Evolutionary conservation across 257 asterid species (phyloP).

Genomic region (Nicotiana noctiflora): DNA sequence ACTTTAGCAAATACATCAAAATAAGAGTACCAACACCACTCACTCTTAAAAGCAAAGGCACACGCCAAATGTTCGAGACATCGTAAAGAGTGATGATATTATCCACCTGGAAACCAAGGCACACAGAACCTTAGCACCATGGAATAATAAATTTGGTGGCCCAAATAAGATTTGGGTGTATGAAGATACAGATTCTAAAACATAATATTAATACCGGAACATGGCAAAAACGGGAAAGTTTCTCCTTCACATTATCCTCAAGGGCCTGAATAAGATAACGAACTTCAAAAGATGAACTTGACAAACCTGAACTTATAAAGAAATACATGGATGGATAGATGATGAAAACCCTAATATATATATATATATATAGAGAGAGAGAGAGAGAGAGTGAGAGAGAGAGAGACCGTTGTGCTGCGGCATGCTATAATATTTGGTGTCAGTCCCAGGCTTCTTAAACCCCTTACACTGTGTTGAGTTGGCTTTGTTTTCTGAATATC

Average conservation of each 20-base stretch:
- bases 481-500: slow-evolving; percentile 76
- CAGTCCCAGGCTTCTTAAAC: slow-evolving; percentile 70
- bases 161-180: neutral
- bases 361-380: neutral
- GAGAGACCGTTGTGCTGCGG: slow-evolving; percentile 67
- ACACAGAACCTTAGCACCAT: neutral
- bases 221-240: slow-evolving; percentile 34
- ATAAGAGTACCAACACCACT: slow-evolving; percentile 13
- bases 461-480: slow-evolving; percentile 82
- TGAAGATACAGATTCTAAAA: neutral
- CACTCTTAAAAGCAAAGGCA: slow-evolving; percentile 67
- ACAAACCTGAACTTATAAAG: neutral
- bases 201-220: slow-evolving; percentile 41
- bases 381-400: slow-evolving; percentile 7
- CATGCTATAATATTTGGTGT: slow-evolving; percentile 70
- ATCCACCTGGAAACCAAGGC: slow-evolving; percentile 32
- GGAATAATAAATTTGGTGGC: neutral
- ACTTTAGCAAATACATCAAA: neutral
- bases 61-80: slow-evolving; percentile 68
- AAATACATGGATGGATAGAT: neutral
- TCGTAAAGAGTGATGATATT: slow-evolving; percentile 59
- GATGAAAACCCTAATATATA: neutral
- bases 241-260: slow-evolving; percentile 27
- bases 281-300: slow-evolving; percentile 9
- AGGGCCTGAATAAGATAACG: slow-evolving; percentile 22